Evolutionary conservation across 2,329 filamentous ascomycete genomes (phyloP).

Genomic region (Fusarium sp.): DNA sequence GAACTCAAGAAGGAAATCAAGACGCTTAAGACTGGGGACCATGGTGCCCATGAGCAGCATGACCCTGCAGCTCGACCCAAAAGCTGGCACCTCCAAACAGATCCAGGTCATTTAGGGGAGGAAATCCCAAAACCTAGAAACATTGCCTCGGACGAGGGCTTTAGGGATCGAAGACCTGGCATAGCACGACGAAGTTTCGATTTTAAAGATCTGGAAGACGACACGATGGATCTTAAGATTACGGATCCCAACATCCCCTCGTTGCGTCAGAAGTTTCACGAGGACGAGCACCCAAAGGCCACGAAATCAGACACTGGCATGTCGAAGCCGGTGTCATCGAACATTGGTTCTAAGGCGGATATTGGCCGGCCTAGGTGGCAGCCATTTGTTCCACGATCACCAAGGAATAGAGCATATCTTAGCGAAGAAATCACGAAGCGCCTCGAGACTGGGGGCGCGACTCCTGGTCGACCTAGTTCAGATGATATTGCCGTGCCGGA

Average conservation of each 20-base stretch:
- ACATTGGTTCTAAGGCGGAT: constrained; percentile 44
- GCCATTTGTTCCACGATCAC: constrained; percentile 58
- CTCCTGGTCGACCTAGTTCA: constrained; percentile 37
- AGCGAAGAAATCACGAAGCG: constrained; percentile 51
- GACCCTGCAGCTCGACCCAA: constrained; percentile 44
- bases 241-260: constrained; percentile 42
- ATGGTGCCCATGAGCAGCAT: constrained; percentile 16
- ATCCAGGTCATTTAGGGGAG: constrained; percentile 26
- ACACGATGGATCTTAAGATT: constrained; percentile 36
- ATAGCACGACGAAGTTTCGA: constrained; percentile 49
- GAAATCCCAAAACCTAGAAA: constrained; percentile 12
- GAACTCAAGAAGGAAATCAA: constrained; percentile 67
- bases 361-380: constrained; percentile 56
- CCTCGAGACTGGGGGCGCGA: constrained; percentile 49
- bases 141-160: background rate
- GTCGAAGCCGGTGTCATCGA: constrained; percentile 26
- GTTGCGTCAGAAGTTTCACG: constrained; percentile 54
- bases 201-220: constrained; percentile 34
- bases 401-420: constrained; percentile 55
- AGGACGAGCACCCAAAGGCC: constrained; percentile 43
- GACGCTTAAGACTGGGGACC: constrained; percentile 55
- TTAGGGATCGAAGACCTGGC: constrained; percentile 13
- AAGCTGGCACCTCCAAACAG: constrained; percentile 49
- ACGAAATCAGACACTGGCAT: constrained; percentile 34
- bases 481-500: constrained; percentile 46